phyloP scores from a whole-genome alignment of 1,139 yeast genomes.

The Candida tropicalis region DNA sequence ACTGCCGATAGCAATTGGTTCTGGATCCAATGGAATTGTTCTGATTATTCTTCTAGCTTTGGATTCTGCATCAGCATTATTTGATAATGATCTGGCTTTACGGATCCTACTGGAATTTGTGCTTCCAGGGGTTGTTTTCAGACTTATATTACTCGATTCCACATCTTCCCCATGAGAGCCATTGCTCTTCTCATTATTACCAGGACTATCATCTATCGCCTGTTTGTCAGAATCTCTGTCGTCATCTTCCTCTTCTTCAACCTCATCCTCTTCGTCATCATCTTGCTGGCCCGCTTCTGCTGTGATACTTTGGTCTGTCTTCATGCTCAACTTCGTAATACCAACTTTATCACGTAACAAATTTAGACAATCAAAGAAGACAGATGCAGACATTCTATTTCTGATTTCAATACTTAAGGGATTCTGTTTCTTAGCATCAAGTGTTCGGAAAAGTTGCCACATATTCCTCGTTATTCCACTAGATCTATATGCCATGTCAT shows the following conservation, averaged over 20 bases:
- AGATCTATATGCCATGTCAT: conserved; percentile 90
- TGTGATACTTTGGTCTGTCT: conserved; percentile 28
- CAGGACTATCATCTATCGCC: conserved; percentile 27
- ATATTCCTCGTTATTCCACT: conserved; percentile 92
- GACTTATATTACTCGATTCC: conserved; percentile 21
- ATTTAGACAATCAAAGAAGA: conserved; percentile 88
- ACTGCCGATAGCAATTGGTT: conserved; percentile 56
- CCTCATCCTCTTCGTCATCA: conserved; percentile 21
- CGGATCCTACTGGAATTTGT: conserved; percentile 33
- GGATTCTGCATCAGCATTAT: conserved; percentile 61
- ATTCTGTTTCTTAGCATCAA: conserved; percentile 47
- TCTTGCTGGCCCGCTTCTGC: conserved; percentile 12
- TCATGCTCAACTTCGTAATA: conserved; percentile 61
- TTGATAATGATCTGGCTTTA: conserved; percentile 53
- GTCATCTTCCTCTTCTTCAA: conserved; percentile 25
- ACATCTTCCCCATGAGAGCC: conserved; percentile 10
- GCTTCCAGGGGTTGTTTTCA: conserved; percentile 45
- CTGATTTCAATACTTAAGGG: conserved; percentile 58
- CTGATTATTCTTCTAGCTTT: conserved; percentile 73
- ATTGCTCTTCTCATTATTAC: conserved; percentile 23
- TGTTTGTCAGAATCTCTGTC: conserved; percentile 25
- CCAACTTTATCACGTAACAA: conserved; percentile 85
- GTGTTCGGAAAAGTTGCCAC: conserved; percentile 80
- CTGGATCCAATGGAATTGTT: conserved; percentile 81
- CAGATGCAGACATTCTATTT: conserved; percentile 88